A percentile compares a stretch with the other conserved stretches of the same genome.
phyloP scores from a whole-genome alignment of 2,329 filamentous ascomycete genomes.

The Polychaeton citri region DNA sequence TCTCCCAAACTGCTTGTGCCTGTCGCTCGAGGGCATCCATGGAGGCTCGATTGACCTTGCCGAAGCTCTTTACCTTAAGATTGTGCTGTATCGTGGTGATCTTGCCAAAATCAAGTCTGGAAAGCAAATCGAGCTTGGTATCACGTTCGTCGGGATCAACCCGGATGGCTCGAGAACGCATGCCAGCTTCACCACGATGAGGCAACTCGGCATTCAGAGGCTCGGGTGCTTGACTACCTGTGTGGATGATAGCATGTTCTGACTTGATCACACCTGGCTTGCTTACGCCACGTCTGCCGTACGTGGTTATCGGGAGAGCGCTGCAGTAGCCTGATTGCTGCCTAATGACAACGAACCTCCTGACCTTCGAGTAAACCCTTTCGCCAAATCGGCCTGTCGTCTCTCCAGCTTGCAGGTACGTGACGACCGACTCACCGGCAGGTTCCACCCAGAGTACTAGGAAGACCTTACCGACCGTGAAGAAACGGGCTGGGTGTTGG shows the following conservation, averaged over 20 bases:
- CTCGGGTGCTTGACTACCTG: slow-evolving; percentile 3
- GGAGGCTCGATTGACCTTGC: slow-evolving; percentile 6
- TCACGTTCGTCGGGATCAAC: slow-evolving; percentile 5
- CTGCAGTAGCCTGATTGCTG: slow-evolving; percentile 7
- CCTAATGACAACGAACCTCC: slow-evolving; percentile 15
- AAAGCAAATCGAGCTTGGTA: slow-evolving; percentile 5
- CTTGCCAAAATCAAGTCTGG: slow-evolving; percentile 9
- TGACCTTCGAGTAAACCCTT: slow-evolving; percentile 10
- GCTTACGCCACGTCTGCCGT: slow-evolving; percentile 9
- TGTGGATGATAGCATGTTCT: slow-evolving; percentile 17
- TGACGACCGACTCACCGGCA: slow-evolving; percentile 6
- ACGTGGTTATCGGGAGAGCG: slow-evolving; percentile 14
- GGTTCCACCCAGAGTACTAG: slow-evolving; percentile 12
- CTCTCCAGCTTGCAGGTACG: neutral
- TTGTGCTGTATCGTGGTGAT: slow-evolving; percentile 14
- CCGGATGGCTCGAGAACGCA: slow-evolving; percentile 9
- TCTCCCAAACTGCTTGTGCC: neutral
- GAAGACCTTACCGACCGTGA: slow-evolving; percentile 9
- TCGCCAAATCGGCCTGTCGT: slow-evolving; percentile 4
- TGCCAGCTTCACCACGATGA: slow-evolving; percentile 3
- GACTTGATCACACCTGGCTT: slow-evolving; percentile 5
- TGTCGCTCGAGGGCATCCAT: neutral
- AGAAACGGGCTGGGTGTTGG: slow-evolving; percentile 3
- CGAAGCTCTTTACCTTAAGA: slow-evolving; percentile 12
- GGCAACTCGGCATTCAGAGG: slow-evolving; percentile 3